Percentiles rank a stretch among this genome's conserved stretches.
These are phyloP conservation scores for Talaromyces marneffei DNA, from an alignment of 2,329 filamentous ascomycete genomes.

Conservation along the genomic window DNA sequence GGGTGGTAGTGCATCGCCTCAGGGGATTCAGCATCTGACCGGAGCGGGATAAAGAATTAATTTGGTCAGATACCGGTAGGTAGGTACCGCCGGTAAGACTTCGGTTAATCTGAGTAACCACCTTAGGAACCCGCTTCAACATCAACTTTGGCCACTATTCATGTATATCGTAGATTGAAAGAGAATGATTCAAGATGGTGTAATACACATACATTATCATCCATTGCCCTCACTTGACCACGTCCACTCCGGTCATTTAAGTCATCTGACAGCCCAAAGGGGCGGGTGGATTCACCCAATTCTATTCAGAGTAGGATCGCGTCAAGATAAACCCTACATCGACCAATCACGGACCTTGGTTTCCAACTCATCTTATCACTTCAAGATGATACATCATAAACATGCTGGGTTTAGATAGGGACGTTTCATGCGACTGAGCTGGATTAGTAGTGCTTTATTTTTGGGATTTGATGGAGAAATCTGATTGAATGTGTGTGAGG, in stretches of 20 bases:
- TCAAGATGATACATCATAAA: not conserved
- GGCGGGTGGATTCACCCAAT: not conserved
- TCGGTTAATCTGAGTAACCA: not conserved
- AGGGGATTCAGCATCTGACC: not conserved
- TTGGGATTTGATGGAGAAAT: not conserved
- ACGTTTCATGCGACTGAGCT: not conserved
- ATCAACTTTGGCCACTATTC: no score
- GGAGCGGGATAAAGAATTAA: not conserved
- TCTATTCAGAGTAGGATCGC: constrained; percentile 9
- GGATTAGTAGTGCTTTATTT: not conserved
- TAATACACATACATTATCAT: not conserved
- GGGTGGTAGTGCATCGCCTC: not conserved
- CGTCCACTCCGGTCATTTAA: not conserved
- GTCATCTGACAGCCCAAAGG: constrained; percentile 1
- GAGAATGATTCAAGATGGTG: no score
- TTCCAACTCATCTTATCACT: not conserved
- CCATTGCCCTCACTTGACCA: not conserved
- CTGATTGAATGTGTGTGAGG: not conserved
- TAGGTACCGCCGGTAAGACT: no score
- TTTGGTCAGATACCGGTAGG: no score
- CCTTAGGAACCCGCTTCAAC: not conserved
- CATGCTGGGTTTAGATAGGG: not conserved
- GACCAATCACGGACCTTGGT: not conserved
- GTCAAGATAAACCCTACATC: not conserved
- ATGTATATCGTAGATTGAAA: no score